phyloP scores from a whole-genome alignment of 2,329 filamentous ascomycete species.

The Leptographium procerum region DNA sequence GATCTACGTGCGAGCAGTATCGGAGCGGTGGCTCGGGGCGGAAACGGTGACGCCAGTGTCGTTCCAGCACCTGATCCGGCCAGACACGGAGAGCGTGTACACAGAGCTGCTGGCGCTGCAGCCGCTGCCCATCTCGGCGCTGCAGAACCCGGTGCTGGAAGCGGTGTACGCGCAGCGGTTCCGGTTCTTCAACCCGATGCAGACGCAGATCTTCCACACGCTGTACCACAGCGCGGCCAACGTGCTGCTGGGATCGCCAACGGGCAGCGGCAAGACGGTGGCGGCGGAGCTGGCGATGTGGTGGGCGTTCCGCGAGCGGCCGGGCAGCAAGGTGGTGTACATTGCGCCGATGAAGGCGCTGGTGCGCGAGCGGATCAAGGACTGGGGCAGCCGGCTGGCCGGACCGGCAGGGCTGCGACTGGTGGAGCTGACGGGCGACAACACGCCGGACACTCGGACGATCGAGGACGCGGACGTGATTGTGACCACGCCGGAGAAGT shows the following conservation, averaged over 20 bases:
- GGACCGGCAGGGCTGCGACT: conserved; percentile 76
- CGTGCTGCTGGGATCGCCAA: conserved; percentile 88
- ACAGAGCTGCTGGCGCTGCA: conserved; percentile 89
- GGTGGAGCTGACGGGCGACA: conserved; percentile 88
- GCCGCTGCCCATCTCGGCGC: conserved; percentile 71
- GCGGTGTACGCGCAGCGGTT: conserved; percentile 83
- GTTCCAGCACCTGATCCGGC: conserved; percentile 94
- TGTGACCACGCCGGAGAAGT: conserved; percentile 98
- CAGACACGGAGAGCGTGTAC: conserved; percentile 94
- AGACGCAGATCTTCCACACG: conserved; percentile 96
- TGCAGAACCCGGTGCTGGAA: conserved; percentile 79
- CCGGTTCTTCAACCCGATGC: conserved; percentile 98
- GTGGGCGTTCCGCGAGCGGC: conserved; percentile 94
- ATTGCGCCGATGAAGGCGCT: conserved; percentile 99
- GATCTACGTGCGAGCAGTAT: conserved; percentile 90
- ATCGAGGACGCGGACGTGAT: conserved; percentile 96
- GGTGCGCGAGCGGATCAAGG: conserved; percentile 88
- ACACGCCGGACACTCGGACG: conserved; percentile 90
- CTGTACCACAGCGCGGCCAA: conserved; percentile 88
- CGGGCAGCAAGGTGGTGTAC: conserved; percentile 95
- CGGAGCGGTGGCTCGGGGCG: conserved; percentile 90
- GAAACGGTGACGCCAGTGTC: conserved; percentile 93
- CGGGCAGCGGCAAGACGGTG: conserved; percentile 94
- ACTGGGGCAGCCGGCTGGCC: conserved; percentile 79
- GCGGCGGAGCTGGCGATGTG: conserved; percentile 97